These are phyloP conservation scores for Apocynum venetum DNA, from an alignment of 257 asterid genomes.

Conservation along the genomic window DNA sequence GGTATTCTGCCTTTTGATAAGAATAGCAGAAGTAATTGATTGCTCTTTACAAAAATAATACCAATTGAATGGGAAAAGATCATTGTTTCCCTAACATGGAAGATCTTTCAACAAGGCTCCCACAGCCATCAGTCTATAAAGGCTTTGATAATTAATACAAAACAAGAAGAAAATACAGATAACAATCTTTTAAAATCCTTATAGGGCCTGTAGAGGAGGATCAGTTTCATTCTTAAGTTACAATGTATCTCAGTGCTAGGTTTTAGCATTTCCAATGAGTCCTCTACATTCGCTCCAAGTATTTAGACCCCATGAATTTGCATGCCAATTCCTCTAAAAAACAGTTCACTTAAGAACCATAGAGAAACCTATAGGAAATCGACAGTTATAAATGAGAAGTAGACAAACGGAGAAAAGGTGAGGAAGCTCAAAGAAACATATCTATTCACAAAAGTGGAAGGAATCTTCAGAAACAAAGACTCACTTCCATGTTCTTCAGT, in stretches of 20 bases:
- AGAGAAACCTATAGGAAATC: background rate
- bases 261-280: background rate
- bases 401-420: background rate
- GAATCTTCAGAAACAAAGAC: background rate
- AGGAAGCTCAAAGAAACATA: slow-evolving; percentile 7
- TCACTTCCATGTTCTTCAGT: background rate
- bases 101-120: background rate
- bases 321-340: background rate
- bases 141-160: background rate
- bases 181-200: background rate
- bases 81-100: background rate
- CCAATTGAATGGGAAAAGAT: background rate
- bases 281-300: background rate
- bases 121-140: background rate
- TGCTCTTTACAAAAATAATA: background rate
- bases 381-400: background rate
- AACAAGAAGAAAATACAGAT: background rate
- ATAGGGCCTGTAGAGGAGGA: background rate
- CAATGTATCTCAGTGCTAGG: background rate
- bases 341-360: background rate
- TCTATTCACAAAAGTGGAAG: background rate
- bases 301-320: background rate
- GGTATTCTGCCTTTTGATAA: background rate
- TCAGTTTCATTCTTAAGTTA: background rate
- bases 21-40: background rate